phyloP scores from a whole-genome alignment of 495 filamentous ascomycete species.

The Recurvomyces mirabilis region DNA sequence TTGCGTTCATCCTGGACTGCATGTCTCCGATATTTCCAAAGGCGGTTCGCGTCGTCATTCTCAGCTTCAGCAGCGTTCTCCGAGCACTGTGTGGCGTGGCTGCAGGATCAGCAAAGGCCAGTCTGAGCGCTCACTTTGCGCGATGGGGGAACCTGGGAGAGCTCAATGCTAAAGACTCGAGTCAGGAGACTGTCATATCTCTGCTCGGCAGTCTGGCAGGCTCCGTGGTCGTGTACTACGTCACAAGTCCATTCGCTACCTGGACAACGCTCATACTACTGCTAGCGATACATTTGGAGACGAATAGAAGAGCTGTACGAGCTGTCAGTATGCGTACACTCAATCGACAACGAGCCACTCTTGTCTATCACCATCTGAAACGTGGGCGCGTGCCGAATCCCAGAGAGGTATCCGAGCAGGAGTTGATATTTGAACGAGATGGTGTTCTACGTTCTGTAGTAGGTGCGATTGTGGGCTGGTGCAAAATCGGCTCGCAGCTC shows the following conservation, averaged over 20 bases:
- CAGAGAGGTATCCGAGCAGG: slow-evolving; percentile 48
- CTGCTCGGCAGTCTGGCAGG: slow-evolving; percentile 82
- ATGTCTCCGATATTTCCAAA: slow-evolving; percentile 71
- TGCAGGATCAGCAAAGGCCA: slow-evolving; percentile 80
- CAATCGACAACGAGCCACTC: slow-evolving; percentile 76
- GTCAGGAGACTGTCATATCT: slow-evolving; percentile 90
- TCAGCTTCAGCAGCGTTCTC: slow-evolving; percentile 67
- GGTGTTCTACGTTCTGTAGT: slow-evolving; percentile 49
- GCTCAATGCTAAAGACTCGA: slow-evolving; percentile 92
- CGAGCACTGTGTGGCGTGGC: slow-evolving; percentile 80
- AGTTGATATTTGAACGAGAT: slow-evolving; percentile 61
- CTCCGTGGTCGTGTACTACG: slow-evolving; percentile 63
- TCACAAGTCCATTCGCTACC: slow-evolving; percentile 59
- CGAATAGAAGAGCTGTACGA: slow-evolving; percentile 77
- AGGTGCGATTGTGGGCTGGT: slow-evolving; percentile 38
- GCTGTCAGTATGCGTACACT: slow-evolving; percentile 75
- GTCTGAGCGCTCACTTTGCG: slow-evolving; percentile 85
- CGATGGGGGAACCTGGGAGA: slow-evolving; percentile 81
- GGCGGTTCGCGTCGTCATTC: slow-evolving; percentile 50
- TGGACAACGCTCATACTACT: slow-evolving; percentile 65
- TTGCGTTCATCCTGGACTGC: slow-evolving; percentile 80
- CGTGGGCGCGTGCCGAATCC: slow-evolving; percentile 46
- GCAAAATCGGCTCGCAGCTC: slow-evolving; percentile 39
- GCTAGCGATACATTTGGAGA: slow-evolving; percentile 60
- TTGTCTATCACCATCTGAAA: slow-evolving; percentile 56